These are phyloP conservation scores for Theobroma cacao DNA, from an alignment of 345 rosid genomes.

Conservation along the genomic window DNA sequence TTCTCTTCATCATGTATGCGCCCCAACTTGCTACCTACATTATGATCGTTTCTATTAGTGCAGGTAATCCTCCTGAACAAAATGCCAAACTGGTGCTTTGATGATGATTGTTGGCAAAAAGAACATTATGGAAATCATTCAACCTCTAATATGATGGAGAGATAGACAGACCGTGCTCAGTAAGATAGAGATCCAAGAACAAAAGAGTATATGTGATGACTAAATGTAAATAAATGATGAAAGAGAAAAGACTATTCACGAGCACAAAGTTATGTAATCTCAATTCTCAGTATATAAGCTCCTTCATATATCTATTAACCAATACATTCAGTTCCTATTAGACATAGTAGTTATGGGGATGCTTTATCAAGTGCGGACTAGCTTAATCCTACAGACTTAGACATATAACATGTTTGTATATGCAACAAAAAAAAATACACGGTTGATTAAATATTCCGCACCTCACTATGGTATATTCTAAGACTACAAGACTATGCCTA, in stretches of 20 bases:
- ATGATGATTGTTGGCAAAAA: not conserved
- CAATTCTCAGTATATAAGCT: not conserved
- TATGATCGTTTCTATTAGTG: not conserved
- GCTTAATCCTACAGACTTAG: not conserved
- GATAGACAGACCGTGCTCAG: too few relatives aligned
- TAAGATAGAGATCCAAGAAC: not conserved
- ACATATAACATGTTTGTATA: not conserved
- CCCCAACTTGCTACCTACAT: slow-evolving; percentile 99
- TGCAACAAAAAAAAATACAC: not conserved
- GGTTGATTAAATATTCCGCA: not conserved
- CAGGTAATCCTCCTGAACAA: not conserved
- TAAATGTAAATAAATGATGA: not conserved
- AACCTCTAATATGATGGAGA: not conserved
- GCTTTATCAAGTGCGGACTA: not conserved
- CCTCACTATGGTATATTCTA: not conserved
- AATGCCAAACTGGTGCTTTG: not conserved
- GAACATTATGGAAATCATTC: not conserved
- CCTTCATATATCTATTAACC: not conserved
- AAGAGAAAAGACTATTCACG: not conserved
- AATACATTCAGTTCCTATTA: not conserved
- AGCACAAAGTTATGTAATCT: not conserved
- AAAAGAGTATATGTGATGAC: not conserved
- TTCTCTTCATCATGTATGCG: slow-evolving; percentile 83
- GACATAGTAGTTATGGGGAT: not conserved
- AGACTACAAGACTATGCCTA: not conserved